Evolutionary conservation across 495 filamentous ascomycete genomes (phyloP).

Genomic region (Penicillium riverlandense): DNA sequence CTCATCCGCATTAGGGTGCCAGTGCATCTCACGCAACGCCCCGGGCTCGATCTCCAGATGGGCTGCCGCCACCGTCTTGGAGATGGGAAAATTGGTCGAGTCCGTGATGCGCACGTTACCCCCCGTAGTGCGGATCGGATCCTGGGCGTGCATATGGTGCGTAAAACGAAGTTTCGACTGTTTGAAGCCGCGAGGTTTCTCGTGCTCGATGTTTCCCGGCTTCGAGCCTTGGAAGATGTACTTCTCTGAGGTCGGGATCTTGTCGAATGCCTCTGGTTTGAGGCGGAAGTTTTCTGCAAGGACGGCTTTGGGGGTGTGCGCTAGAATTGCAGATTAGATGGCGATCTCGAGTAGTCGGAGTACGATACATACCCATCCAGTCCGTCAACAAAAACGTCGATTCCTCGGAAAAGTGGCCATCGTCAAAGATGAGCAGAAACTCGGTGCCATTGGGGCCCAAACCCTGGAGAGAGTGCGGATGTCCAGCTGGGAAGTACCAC

Average conservation of each 20-base stretch:
- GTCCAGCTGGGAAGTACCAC: constrained; percentile 70
- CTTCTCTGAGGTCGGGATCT: constrained; percentile 51
- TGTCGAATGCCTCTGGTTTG: constrained; percentile 48
- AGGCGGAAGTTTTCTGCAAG: constrained; percentile 60
- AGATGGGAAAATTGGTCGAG: constrained; percentile 58
- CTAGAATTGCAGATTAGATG: constrained; percentile 14
- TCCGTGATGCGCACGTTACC: constrained; percentile 57
- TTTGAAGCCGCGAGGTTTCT: constrained; percentile 43
- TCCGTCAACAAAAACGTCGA: constrained; percentile 63
- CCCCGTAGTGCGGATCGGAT: constrained; percentile 44
- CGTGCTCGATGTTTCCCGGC: constrained; percentile 43
- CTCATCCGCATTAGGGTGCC: constrained; percentile 69
- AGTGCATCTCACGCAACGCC: constrained; percentile 62
- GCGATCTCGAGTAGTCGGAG: not conserved
- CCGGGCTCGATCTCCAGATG: constrained; percentile 51
- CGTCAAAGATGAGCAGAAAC: constrained; percentile 65
- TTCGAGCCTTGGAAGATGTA: constrained; percentile 62
- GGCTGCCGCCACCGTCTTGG: constrained; percentile 56
- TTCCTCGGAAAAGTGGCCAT: constrained; percentile 62
- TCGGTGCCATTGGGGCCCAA: constrained; percentile 59
- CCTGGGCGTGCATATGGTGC: constrained; percentile 53
- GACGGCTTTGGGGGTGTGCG: constrained; percentile 56
- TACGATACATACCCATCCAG: constrained; percentile 45
- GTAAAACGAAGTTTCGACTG: constrained; percentile 53
- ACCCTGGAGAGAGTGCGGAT: constrained; percentile 64